Conservation (phyloP, 2,329 filamentous ascomycete genomes). For the Ramichloridium luteum region DNA sequence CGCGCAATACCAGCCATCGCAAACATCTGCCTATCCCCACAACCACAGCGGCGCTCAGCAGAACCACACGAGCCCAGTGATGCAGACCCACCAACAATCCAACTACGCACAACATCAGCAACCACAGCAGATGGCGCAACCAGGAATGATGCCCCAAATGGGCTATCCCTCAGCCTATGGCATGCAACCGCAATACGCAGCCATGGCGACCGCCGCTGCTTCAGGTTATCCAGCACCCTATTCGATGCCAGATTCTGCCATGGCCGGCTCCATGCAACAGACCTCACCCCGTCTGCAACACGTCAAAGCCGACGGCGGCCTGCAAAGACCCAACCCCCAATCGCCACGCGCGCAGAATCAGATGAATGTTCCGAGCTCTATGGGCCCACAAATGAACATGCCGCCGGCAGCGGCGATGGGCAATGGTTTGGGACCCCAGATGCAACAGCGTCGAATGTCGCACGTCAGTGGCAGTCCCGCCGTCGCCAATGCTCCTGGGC, state of each 20-base stretch:
- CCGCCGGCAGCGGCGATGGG: conserved; percentile 47
- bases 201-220: conserved; percentile 87
- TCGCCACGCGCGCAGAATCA: conserved; percentile 61
- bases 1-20: conserved; percentile 36
- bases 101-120: conserved; percentile 46
- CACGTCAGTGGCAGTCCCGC: conserved; percentile 62
- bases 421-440: conserved; percentile 34
- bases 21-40: conserved; percentile 28
- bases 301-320: conserved; percentile 45
- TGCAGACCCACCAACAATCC: conserved; percentile 54
- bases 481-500: conserved; percentile 17
- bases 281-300: conserved; percentile 63
- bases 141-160: conserved; percentile 53
- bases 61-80: conserved; percentile 60
- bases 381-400: conserved; percentile 37
- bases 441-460: conserved; percentile 53
- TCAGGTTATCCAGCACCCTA: conserved; percentile 62
- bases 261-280: conserved; percentile 51
- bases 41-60: conserved; percentile 41
- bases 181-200: conserved; percentile 68
- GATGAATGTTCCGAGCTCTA: conserved; percentile 37
- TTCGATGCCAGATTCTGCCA: conserved; percentile 54
- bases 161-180: conserved; percentile 60
- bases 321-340: conserved; percentile 56
- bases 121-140: conserved; percentile 46